These are phyloP conservation scores for Trematosphaeria pertusa DNA, from an alignment of 2,329 filamentous ascomycete species.

Conservation along the genomic window DNA sequence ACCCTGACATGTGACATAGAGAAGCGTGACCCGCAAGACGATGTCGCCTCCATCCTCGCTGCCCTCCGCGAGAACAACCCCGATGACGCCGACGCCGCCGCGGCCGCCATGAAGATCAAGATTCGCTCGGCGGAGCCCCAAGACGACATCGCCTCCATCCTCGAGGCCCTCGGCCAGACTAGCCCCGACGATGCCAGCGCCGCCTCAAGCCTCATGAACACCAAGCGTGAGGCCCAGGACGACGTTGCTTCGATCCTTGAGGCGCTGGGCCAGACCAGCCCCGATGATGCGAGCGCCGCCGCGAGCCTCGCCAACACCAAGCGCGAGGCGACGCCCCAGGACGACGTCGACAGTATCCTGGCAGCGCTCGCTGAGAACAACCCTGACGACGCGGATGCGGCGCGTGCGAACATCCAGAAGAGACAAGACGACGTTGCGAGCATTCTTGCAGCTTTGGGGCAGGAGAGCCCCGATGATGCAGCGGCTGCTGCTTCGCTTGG, in stretches of 20 bases:
- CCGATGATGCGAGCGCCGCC: slow-evolving; percentile 23
- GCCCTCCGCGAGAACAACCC: slow-evolving; percentile 38
- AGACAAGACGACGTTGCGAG: slow-evolving; percentile 25
- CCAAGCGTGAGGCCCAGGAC: slow-evolving; percentile 17
- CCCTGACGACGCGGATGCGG: slow-evolving; percentile 27
- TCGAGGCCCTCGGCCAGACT: slow-evolving; percentile 29
- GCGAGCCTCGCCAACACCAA: slow-evolving; percentile 5
- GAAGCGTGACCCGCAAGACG: slow-evolving; percentile 25
- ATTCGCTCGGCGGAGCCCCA: slow-evolving; percentile 29
- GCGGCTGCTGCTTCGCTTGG: slow-evolving; percentile 18
- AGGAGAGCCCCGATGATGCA: slow-evolving; percentile 33
- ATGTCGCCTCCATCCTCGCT: slow-evolving; percentile 34
- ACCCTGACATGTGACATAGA: no score
- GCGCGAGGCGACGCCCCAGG: slow-evolving; percentile 14
- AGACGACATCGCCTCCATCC: slow-evolving; percentile 27
- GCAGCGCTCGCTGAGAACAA: slow-evolving; percentile 25
- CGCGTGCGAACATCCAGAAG: slow-evolving; percentile 21
- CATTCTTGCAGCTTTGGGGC: slow-evolving; percentile 30
- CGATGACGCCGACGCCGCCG: slow-evolving; percentile 33
- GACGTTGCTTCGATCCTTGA: slow-evolving; percentile 27
- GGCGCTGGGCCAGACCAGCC: slow-evolving; percentile 27
- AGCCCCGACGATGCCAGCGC: slow-evolving; percentile 34
- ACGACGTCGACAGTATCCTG: slow-evolving; percentile 26
- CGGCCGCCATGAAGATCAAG: slow-evolving; percentile 33
- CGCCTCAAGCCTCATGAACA: slow-evolving; percentile 1